Conservation (phyloP, 176 grass and related monocot species). For the Zea luxurians region DNA sequence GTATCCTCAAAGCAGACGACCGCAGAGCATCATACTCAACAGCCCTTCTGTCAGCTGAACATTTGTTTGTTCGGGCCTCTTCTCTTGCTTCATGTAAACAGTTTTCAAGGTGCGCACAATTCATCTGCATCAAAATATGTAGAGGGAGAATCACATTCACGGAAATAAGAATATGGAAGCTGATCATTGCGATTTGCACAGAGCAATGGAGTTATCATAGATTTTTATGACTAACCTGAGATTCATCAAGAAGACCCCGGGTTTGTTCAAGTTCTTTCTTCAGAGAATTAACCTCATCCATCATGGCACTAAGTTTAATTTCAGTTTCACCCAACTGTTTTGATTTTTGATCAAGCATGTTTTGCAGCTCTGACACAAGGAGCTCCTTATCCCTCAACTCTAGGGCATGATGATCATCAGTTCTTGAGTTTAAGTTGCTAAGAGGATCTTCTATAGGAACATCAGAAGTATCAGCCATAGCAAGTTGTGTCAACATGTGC, state of each 20-base stretch:
- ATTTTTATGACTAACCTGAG: slow-evolving; percentile 64
- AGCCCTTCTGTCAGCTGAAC: slow-evolving; percentile 95
- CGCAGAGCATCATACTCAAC: slow-evolving; percentile 80
- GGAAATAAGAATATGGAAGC: slow-evolving; percentile 27
- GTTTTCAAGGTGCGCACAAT: slow-evolving; percentile 94
- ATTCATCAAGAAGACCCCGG: slow-evolving; percentile 79
- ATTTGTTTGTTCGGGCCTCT: slow-evolving; percentile 87
- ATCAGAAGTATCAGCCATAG: slow-evolving; percentile 44
- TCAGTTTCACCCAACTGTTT: slow-evolving; percentile 69
- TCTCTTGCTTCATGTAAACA: slow-evolving; percentile 92
- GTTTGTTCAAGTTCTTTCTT: slow-evolving; percentile 72
- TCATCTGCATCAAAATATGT: slow-evolving; percentile 60
- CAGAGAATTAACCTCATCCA: slow-evolving; percentile 64
- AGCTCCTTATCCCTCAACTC: slow-evolving; percentile 53
- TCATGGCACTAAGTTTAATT: slow-evolving; percentile 55
- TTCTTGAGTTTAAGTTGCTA: slow-evolving; percentile 41
- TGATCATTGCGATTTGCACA: slow-evolving; percentile 23
- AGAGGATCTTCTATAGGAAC: slow-evolving; percentile 49
- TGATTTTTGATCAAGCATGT: slow-evolving; percentile 65
- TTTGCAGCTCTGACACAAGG: slow-evolving; percentile 61
- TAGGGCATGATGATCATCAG: slow-evolving; percentile 42
- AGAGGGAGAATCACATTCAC: background rate
- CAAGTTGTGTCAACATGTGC: slow-evolving; percentile 38
- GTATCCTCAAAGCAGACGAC: slow-evolving; percentile 77
- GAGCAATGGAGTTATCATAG: slow-evolving; percentile 23